Percentiles rank a stretch among this genome's conserved stretches.
Conservation (phyloP, 805 yeast species). For the Lipomyces lipofer region DNA sequence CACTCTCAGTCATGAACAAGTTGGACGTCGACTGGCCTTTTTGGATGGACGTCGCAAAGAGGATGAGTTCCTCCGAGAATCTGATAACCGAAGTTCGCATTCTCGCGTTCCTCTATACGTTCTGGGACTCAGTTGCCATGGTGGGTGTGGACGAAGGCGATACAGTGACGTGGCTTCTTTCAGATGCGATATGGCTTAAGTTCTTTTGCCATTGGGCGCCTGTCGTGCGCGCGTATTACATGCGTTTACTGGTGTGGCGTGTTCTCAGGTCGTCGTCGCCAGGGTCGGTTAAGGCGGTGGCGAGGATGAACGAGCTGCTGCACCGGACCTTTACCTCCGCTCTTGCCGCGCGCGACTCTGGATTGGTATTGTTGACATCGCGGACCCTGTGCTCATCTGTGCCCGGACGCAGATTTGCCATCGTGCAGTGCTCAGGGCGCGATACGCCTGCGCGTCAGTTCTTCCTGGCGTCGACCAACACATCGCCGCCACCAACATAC, state of each 20-base stretch:
- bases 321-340: not conserved
- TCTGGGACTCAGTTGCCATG: slow-evolving; percentile 68
- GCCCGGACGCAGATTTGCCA: slow-evolving; percentile 26
- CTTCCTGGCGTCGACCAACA: slow-evolving; percentile 19
- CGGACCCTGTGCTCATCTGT: slow-evolving; percentile 18
- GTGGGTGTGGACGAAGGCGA: slow-evolving; percentile 31
- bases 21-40: slow-evolving; percentile 65
- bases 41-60: slow-evolving; percentile 63
- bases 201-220: slow-evolving; percentile 81
- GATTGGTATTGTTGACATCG: slow-evolving; percentile 3
- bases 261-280: slow-evolving; percentile 38
- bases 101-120: slow-evolving; percentile 64
- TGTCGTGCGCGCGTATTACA: slow-evolving; percentile 66
- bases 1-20: slow-evolving; percentile 38
- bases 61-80: slow-evolving; percentile 64
- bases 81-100: slow-evolving; percentile 63
- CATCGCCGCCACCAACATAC: not conserved
- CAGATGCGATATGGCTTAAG: slow-evolving; percentile 51
- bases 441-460: slow-evolving; percentile 25
- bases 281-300: slow-evolving; percentile 10
- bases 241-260: slow-evolving; percentile 69
- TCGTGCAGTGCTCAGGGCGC: slow-evolving; percentile 20
- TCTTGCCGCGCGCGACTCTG: slow-evolving; percentile 6
- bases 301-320: slow-evolving; percentile 8
- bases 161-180: slow-evolving; percentile 52